phyloP scores from a whole-genome alignment of 2,329 filamentous ascomycete species.

The Volutella citrinella region DNA sequence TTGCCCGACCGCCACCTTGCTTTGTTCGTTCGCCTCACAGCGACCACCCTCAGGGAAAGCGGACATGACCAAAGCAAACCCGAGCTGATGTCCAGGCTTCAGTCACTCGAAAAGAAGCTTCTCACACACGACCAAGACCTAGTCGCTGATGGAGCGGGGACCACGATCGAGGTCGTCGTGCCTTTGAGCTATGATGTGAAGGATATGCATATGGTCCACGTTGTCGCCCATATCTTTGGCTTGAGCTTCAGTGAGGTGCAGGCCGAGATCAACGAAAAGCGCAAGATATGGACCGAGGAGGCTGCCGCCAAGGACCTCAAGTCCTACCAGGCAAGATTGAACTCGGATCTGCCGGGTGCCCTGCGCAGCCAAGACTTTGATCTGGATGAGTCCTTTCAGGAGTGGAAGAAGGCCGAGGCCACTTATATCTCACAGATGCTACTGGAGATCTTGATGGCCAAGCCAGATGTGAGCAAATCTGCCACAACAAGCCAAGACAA shows the following conservation, averaged over 20 bases:
- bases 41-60: conserved; percentile 74
- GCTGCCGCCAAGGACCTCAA: conserved; percentile 90
- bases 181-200: conserved; percentile 90
- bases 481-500: conserved; percentile 59
- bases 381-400: conserved; percentile 78
- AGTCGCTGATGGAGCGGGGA: conserved; percentile 33
- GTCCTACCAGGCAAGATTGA: conserved; percentile 85
- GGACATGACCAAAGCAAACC: conserved; percentile 83
- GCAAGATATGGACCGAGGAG: conserved; percentile 82
- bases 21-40: conserved; percentile 85
- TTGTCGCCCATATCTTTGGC: conserved; percentile 83
- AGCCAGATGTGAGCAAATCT: conserved; percentile 79
- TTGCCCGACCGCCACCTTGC: conserved; percentile 94
- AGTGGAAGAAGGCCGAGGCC: conserved; percentile 88
- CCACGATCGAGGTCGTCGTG: conserved; percentile 74
- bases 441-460: conserved; percentile 81
- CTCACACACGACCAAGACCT: conserved; percentile 92
- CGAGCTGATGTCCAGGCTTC: conserved; percentile 76
- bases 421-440: conserved; percentile 91
- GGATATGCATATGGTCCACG: conserved; percentile 91
- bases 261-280: conserved; percentile 80
- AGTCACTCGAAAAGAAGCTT: conserved; percentile 86
- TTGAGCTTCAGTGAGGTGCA: conserved; percentile 77
- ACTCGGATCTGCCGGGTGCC: conserved; percentile 73
- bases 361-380: conserved; percentile 86